phyloP scores from a whole-genome alignment of 2,329 filamentous ascomycete species.

The Phyllosticta capitalensis region DNA sequence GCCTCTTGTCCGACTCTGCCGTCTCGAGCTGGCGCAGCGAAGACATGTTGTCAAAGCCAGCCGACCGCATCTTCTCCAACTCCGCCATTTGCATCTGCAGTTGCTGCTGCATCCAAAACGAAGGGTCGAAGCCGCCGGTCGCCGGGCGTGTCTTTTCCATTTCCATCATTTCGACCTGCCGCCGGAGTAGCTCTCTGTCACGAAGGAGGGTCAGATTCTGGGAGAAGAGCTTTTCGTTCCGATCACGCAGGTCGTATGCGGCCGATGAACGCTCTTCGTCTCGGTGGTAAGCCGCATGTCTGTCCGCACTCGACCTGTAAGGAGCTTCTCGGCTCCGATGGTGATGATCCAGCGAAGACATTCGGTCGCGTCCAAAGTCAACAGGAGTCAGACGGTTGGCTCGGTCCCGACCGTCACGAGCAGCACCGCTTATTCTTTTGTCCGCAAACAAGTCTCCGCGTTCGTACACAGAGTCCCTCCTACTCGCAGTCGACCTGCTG shows the following conservation, averaged over 20 bases:
- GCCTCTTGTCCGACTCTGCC: not conserved
- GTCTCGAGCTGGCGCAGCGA: not conserved
- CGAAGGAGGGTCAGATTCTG: not conserved
- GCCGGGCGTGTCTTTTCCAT: not conserved
- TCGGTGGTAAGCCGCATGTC: not conserved
- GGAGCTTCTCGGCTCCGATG: not conserved
- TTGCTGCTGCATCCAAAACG: not conserved
- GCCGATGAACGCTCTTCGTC: not conserved
- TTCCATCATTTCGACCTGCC: not conserved
- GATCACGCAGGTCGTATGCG: not conserved
- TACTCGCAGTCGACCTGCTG: not conserved
- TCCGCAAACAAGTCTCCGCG: not conserved
- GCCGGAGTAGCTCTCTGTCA: not conserved
- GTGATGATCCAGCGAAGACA: not conserved
- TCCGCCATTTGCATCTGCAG: not conserved
- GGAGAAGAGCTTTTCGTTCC: not conserved
- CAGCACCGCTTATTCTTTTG: not conserved
- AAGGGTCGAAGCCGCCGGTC: not conserved
- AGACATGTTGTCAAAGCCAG: not conserved
- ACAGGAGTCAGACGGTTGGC: not conserved
- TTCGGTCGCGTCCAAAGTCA: not conserved
- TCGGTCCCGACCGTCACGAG: not conserved
- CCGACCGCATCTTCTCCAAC: not conserved
- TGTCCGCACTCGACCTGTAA: not conserved
- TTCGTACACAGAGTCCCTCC: not conserved